Conservation (phyloP, 176 grass and related monocot genomes). For the Zea luxurians region DNA sequence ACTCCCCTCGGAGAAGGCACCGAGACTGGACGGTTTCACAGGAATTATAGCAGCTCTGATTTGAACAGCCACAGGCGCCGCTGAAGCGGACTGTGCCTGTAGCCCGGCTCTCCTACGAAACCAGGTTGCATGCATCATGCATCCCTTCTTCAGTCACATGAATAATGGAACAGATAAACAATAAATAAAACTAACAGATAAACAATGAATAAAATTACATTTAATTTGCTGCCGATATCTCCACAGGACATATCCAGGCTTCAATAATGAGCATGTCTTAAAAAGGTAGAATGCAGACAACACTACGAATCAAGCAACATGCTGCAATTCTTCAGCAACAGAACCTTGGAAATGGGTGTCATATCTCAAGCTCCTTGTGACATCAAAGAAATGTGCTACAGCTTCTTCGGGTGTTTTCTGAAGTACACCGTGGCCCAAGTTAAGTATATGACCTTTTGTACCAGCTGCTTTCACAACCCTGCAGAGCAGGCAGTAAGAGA, state of each 20-base stretch:
- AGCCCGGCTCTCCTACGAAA: neutral
- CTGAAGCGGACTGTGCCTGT: too few species aligned
- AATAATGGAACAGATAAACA: slow-evolving; percentile 4
- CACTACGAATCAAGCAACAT: slow-evolving; percentile 45
- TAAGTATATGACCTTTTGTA: slow-evolving; percentile 83
- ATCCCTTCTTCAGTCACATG: slow-evolving; percentile 7
- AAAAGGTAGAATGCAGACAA: slow-evolving; percentile 24
- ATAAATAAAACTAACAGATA: slow-evolving; percentile 22
- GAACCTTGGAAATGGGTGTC: slow-evolving; percentile 71
- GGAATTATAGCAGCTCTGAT: too few species aligned
- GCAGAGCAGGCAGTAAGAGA: slow-evolving; percentile 13
- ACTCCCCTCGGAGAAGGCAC: too few species aligned
- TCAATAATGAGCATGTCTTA: neutral
- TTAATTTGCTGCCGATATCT: slow-evolving; percentile 31
- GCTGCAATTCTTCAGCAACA: slow-evolving; percentile 56
- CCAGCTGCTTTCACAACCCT: slow-evolving; percentile 95
- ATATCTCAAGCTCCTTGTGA: slow-evolving; percentile 86
- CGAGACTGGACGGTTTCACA: too few species aligned
- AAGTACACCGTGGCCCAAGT: slow-evolving; percentile 93
- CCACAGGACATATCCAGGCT: slow-evolving; percentile 27
- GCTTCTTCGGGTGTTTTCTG: slow-evolving; percentile 85
- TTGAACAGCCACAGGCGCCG: too few species aligned
- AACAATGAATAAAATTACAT: slow-evolving; percentile 34
- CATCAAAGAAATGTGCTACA: slow-evolving; percentile 96
- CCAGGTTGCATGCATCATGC: neutral